Evolutionary conservation across 495 filamentous ascomycete species (phyloP).

Genomic region (Talaromyces liani): DNA sequence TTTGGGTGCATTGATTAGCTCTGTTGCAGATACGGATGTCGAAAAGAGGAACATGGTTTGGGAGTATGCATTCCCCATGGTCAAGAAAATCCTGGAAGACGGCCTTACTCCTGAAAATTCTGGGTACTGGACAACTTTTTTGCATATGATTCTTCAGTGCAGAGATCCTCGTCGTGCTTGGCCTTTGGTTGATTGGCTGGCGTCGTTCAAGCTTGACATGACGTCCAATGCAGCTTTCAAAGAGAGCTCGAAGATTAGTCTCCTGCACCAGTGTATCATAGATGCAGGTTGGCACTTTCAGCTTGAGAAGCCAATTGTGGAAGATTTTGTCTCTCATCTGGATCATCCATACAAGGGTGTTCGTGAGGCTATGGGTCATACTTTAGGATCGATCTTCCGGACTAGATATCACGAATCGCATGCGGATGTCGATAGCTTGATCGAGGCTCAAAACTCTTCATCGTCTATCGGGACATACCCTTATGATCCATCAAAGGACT

Average conservation of each 20-base stretch:
- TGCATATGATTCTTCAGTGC: conserved; percentile 75
- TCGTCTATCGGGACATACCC: conserved; percentile 83
- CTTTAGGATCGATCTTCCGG: conserved; percentile 77
- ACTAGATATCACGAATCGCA: conserved; percentile 93
- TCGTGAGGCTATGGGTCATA: conserved; percentile 86
- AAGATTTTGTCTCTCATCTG: conserved; percentile 84
- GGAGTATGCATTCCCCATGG: conserved; percentile 83
- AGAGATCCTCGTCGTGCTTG: conserved; percentile 82
- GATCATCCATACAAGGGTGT: conserved; percentile 98
- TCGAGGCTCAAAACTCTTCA: conserved; percentile 67
- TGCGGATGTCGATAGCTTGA: conserved; percentile 60
- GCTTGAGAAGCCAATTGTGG: conserved; percentile 78
- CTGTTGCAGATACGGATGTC: conserved; percentile 61
- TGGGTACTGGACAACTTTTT: conserved; percentile 86
- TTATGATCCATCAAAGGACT: conserved; percentile 70
- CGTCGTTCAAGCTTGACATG: conserved; percentile 86
- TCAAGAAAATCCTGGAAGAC: conserved; percentile 77
- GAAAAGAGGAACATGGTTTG: conserved; percentile 69
- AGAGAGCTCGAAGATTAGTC: conserved; percentile 91
- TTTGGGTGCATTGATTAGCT: conserved; percentile 71
- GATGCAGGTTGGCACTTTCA: conserved; percentile 96
- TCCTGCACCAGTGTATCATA: conserved; percentile 79
- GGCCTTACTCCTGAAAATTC: conserved; percentile 91
- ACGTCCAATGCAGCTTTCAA: conserved; percentile 96
- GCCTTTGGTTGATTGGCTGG: conserved; percentile 80